Percentiles rank a stretch among this genome's conserved stretches.
Evolutionary conservation across 192 early-diverging fungal species (phyloP).

Genomic region (Podila epicladia): DNA sequence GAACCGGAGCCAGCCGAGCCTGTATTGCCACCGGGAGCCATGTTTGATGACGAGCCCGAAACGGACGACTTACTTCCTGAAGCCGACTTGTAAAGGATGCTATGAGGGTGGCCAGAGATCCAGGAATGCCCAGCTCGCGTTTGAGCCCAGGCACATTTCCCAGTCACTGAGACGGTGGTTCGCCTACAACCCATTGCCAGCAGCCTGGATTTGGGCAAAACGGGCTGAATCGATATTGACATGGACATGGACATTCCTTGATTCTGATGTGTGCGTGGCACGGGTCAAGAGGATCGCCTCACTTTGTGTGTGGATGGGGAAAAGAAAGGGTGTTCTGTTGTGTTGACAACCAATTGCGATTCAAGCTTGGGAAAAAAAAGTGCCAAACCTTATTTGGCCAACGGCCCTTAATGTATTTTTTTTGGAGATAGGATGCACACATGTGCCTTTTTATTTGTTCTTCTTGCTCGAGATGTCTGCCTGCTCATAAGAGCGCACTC

Average conservation of each 20-base stretch:
- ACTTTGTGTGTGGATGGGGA: not conserved
- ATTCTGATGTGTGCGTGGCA: not conserved
- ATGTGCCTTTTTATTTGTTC: too few relatives aligned
- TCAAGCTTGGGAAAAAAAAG: too few relatives aligned
- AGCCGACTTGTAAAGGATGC: constrained; percentile 27
- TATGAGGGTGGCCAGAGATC: constrained; percentile 51
- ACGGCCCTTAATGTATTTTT: too few relatives aligned
- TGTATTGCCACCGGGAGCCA: not conserved
- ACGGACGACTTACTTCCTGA: constrained; percentile 2
- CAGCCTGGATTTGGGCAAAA: constrained; percentile 4
- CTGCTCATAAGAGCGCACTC: constrained; percentile 28
- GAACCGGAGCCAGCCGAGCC: not conserved
- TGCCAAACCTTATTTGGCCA: too few relatives aligned
- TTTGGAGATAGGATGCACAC: too few relatives aligned
- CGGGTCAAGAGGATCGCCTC: not conserved
- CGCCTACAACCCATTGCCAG: constrained; percentile 12
- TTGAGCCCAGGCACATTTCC: constrained; percentile 22
- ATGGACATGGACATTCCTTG: not conserved
- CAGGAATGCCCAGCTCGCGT: constrained; percentile 35
- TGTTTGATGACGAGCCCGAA: not conserved
- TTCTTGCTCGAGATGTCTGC: not conserved
- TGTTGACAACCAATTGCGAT: not conserved
- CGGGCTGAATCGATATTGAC: not conserved
- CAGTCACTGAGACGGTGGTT: not conserved
- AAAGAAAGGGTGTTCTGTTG: not conserved